phyloP scores from a whole-genome alignment of 805 yeast species.

The Saccharomyces eubayanus region DNA sequence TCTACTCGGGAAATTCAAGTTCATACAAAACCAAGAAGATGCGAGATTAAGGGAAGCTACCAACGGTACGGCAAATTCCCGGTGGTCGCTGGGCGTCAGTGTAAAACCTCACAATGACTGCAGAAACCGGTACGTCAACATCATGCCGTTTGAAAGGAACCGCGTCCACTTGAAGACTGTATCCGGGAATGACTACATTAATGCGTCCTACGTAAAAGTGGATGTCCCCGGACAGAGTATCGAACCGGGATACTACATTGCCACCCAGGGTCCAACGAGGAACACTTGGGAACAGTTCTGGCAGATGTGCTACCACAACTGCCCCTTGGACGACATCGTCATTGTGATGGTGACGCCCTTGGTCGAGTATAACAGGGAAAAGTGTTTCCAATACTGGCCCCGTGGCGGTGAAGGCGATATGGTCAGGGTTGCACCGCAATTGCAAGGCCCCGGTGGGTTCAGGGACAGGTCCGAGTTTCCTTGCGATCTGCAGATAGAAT shows the following conservation, averaged over 20 bases:
- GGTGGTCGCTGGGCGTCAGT: conserved; percentile 28
- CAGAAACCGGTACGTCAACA: conserved; percentile 54
- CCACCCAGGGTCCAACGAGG: conserved; percentile 73
- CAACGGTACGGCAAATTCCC: conserved; percentile 18
- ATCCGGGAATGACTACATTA: conserved; percentile 55
- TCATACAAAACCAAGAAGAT: conserved; percentile 33
- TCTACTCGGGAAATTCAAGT: conserved; percentile 25
- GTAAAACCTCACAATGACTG: conserved; percentile 18
- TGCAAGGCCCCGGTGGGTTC: conserved; percentile 20
- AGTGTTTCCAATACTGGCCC: conserved; percentile 80
- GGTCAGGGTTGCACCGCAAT: conserved; percentile 4
- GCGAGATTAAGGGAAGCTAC: conserved; percentile 33
- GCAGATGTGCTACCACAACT: conserved; percentile 66
- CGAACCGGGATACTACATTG: conserved; percentile 41
- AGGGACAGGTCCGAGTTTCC: conserved; percentile 18
- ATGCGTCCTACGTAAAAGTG: conserved; percentile 61
- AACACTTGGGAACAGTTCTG: conserved; percentile 78
- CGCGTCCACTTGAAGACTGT: conserved; percentile 38
- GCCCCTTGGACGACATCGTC: conserved; percentile 46
- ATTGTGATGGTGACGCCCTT: conserved; percentile 72
- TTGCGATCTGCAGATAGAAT: conserved; percentile 16
- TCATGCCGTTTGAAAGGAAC: conserved; percentile 57
- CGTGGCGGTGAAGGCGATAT: conserved; percentile 9
- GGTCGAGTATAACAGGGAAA: conserved; percentile 57
- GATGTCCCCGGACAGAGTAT: conserved; percentile 18